Conservation (phyloP, 805 yeast genomes). For the Peterozyma xylosa region DNA sequence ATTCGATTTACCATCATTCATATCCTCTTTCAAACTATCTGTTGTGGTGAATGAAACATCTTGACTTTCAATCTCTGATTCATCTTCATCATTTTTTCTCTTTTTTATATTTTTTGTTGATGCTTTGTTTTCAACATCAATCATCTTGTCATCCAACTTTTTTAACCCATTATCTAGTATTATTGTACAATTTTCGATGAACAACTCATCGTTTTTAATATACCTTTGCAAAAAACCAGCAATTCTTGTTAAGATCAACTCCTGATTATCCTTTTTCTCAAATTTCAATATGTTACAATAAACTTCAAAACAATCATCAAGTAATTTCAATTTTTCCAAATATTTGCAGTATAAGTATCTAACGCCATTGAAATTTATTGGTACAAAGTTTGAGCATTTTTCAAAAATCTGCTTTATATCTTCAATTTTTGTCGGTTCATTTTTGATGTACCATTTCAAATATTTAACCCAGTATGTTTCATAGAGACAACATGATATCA, state of each 20-base stretch:
- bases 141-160: background rate
- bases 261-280: background rate
- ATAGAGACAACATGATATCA: conserved; percentile 58
- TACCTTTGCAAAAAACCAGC: background rate
- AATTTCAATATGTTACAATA: conserved; percentile 11
- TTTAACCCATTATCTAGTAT: conserved; percentile 1
- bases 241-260: background rate
- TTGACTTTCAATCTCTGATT: background rate
- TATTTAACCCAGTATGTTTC: conserved; percentile 67
- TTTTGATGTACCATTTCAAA: conserved; percentile 38
- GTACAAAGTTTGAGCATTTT: conserved; percentile 38
- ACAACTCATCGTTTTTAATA: background rate
- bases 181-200: background rate
- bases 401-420: conserved; percentile 37
- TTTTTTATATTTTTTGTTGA: background rate
- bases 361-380: conserved; percentile 16
- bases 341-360: conserved; percentile 17
- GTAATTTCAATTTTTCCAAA: background rate
- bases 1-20: too few relatives aligned
- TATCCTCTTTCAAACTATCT: background rate
- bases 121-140: background rate
- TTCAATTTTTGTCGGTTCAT: conserved; percentile 19
- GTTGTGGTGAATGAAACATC: background rate
- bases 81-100: background rate
- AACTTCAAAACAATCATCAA: background rate